Percentiles rank a stretch among this genome's conserved stretches.
These are phyloP conservation scores for Yarrowia sp. DNA, from an alignment of 805 yeast species.

Conservation along the genomic window DNA sequence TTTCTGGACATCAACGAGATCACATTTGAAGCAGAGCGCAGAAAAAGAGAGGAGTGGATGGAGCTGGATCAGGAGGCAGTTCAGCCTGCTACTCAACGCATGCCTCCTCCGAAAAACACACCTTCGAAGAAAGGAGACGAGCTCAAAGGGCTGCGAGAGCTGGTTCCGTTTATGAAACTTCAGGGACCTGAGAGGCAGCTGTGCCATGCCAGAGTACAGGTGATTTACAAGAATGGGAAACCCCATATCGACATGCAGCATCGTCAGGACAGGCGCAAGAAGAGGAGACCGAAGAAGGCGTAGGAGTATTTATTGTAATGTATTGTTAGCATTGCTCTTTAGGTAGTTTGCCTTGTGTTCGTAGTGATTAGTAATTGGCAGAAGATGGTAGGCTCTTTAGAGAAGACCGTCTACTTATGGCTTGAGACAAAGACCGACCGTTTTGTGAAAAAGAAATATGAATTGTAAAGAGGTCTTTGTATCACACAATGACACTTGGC, in stretches of 20 bases:
- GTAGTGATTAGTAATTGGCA: too few species aligned
- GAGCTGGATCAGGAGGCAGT: background rate
- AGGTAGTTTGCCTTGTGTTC: too few species aligned
- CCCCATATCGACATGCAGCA: constrained; percentile 19
- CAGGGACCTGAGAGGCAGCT: constrained; percentile 5
- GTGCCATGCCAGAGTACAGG: constrained; percentile 6
- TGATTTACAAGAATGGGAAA: constrained; percentile 2
- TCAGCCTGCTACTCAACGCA: background rate
- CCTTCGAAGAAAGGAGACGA: background rate
- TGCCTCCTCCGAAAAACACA: background rate
- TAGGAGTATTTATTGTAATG: too few species aligned
- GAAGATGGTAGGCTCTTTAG: too few species aligned
- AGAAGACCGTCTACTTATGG: too few species aligned
- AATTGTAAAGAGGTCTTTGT: too few species aligned
- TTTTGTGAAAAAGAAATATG: too few species aligned
- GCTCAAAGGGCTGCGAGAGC: background rate
- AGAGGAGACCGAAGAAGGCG: background rate
- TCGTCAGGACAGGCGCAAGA: constrained; percentile 1
- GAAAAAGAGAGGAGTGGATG: background rate
- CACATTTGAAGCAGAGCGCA: background rate
- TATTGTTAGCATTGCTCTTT: too few species aligned
- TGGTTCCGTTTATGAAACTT: constrained; percentile 16
- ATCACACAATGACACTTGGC: too few species aligned
- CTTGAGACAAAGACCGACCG: too few species aligned
- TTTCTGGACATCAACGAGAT: constrained; percentile 2